A percentile compares a stretch with the other conserved stretches of the same genome.
phyloP scores from a whole-genome alignment of 352 stramenopile genomes.

The Phytophthora idaei region DNA sequence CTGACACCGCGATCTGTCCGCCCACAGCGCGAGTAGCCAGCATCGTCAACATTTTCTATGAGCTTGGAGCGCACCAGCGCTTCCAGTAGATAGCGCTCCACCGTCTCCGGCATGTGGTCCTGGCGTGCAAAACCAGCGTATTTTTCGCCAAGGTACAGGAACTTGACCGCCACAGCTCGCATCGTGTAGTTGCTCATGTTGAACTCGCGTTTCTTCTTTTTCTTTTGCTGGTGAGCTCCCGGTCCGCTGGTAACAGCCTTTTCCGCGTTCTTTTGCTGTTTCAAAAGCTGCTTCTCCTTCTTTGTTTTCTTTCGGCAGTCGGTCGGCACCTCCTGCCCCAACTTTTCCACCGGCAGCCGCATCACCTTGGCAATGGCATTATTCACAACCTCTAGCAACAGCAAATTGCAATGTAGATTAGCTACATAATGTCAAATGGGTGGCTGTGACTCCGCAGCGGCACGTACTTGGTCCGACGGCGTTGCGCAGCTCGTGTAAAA shows the following conservation, averaged over 20 bases:
- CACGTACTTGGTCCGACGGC: slow-evolving; percentile 68
- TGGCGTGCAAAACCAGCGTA: slow-evolving; percentile 90
- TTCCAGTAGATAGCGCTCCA: slow-evolving; percentile 95
- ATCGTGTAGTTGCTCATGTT: slow-evolving; percentile 79
- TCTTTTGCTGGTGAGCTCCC: slow-evolving; percentile 41
- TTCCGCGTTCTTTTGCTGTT: slow-evolving; percentile 27
- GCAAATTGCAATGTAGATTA: slow-evolving; percentile 3
- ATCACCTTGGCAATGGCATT: slow-evolving; percentile 79
- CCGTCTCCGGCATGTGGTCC: slow-evolving; percentile 91
- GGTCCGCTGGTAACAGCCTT: slow-evolving; percentile 1
- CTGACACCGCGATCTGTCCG: slow-evolving; percentile 97
- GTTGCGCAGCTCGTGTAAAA: slow-evolving; percentile 66
- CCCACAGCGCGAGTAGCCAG: slow-evolving; percentile 95
- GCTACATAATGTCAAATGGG: slow-evolving; percentile 8
- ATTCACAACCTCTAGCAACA: slow-evolving; percentile 63
- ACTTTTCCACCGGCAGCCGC: slow-evolving; percentile 16
- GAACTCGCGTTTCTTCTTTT: slow-evolving; percentile 75
- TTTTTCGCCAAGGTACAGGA: slow-evolving; percentile 87
- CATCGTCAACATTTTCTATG: slow-evolving; percentile 82
- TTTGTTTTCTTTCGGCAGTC: slow-evolving; percentile 27
- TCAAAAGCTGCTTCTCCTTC: slow-evolving; percentile 34
- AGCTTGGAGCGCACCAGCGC: slow-evolving; percentile 93
- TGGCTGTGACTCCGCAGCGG: not conserved
- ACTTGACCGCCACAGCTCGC: slow-evolving; percentile 81
- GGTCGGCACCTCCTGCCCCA: slow-evolving; percentile 1